These are phyloP conservation scores for Apiospora sp. DNA, from an alignment of 2,329 filamentous ascomycete genomes.

Conservation along the genomic window DNA sequence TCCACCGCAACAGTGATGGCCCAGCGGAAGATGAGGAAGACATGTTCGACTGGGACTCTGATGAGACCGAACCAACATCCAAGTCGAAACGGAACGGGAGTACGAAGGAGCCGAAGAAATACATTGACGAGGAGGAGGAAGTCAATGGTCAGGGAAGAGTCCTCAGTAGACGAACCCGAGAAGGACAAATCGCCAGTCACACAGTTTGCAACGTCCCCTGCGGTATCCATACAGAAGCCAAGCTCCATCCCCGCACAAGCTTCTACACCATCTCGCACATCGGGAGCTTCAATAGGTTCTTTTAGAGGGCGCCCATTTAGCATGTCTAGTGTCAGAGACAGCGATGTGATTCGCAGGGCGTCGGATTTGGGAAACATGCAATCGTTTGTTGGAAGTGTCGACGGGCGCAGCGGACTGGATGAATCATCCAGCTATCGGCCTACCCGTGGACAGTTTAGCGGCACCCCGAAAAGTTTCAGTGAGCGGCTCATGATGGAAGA, in stretches of 20 bases:
- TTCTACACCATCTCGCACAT: slow-evolving; percentile 42
- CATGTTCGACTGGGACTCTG: slow-evolving; percentile 56
- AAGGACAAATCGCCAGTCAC: slow-evolving; percentile 34
- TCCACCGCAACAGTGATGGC: neutral
- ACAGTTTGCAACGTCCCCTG: slow-evolving; percentile 53
- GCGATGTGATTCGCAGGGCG: slow-evolving; percentile 57
- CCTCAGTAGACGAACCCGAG: slow-evolving; percentile 29
- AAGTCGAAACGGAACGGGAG: slow-evolving; percentile 34
- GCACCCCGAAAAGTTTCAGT: slow-evolving; percentile 56
- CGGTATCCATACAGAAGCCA: slow-evolving; percentile 49
- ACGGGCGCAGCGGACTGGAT: slow-evolving; percentile 59
- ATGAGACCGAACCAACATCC: slow-evolving; percentile 33
- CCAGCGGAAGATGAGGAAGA: slow-evolving; percentile 43
- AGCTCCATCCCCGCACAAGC: slow-evolving; percentile 42
- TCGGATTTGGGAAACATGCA: slow-evolving; percentile 57
- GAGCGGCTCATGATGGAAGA: slow-evolving; percentile 60
- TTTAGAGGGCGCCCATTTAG: slow-evolving; percentile 62
- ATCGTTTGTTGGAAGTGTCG: slow-evolving; percentile 61
- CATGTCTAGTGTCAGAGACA: slow-evolving; percentile 59
- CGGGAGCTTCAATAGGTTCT: slow-evolving; percentile 57
- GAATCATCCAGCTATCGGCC: slow-evolving; percentile 55
- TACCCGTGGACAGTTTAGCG: slow-evolving; percentile 47
- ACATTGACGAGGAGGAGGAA: slow-evolving; percentile 46
- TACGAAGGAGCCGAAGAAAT: slow-evolving; percentile 37
- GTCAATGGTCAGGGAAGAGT: slow-evolving; percentile 34